A percentile compares a stretch with the other conserved stretches of the same genome.
phyloP scores from a whole-genome alignment of 2,329 filamentous ascomycete genomes.

The Penicillium sp. region DNA sequence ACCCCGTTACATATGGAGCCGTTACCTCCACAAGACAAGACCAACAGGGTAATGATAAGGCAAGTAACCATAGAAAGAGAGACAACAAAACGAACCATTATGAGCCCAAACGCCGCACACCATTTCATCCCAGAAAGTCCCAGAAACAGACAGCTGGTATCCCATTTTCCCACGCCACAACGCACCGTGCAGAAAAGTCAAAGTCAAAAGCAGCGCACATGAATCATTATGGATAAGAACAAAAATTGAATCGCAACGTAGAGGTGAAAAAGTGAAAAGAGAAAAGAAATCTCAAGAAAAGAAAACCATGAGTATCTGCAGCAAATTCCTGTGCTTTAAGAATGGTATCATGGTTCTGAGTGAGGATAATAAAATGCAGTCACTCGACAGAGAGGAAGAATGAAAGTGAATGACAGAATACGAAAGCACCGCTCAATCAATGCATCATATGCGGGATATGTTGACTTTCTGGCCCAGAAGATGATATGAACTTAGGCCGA shows the following conservation, averaged over 20 bases:
- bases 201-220: slow-evolving; percentile 1
- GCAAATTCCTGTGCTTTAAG: neutral
- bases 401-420: slow-evolving; percentile 9
- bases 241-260: slow-evolving; percentile 6
- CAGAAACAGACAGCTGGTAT: slow-evolving; percentile 7
- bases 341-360: neutral
- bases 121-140: neutral
- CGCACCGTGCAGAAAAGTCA: slow-evolving; percentile 9
- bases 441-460: slow-evolving; percentile 1
- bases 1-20: neutral
- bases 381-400: neutral
- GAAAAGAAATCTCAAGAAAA: slow-evolving; percentile 6
- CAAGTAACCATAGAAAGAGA: neutral
- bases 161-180: slow-evolving; percentile 10
- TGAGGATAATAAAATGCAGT: slow-evolving; percentile 5
- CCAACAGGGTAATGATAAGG: neutral
- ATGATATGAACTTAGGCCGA: neutral
- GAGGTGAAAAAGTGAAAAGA: neutral
- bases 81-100: neutral
- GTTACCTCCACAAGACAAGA: neutral
- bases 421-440: slow-evolving; percentile 2
- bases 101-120: slow-evolving; percentile 1
- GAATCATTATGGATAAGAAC: slow-evolving; percentile 2
- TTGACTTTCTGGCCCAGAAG: neutral
- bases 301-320: neutral